Evolutionary conservation across 441 rosid species (phyloP).

Genomic region (Populus hybrid): DNA sequence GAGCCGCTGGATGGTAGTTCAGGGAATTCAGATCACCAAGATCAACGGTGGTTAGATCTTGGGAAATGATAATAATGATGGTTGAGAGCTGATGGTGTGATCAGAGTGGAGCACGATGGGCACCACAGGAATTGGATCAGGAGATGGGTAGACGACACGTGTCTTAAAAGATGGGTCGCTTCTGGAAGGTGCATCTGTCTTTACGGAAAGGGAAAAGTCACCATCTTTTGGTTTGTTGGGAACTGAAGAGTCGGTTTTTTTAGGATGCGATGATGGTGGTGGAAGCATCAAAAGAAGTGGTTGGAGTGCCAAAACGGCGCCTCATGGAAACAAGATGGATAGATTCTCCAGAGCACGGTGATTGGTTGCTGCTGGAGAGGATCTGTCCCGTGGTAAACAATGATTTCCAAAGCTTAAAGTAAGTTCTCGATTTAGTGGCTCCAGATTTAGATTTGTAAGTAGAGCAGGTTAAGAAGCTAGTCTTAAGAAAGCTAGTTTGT

Average conservation of each 20-base stretch:
- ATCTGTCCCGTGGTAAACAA: not conserved
- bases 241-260: not conserved
- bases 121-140: no score
- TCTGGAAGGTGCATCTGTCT: not conserved
- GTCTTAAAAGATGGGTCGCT: not conserved
- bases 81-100: not conserved
- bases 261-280: not conserved
- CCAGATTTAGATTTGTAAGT: not conserved
- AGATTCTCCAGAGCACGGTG: no score
- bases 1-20: slow-evolving; percentile 56
- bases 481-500: no score
- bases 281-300: not conserved
- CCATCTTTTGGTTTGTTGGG: not conserved
- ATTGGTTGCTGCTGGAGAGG: not conserved
- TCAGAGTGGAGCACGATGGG: not conserved
- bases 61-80: slow-evolving; percentile 40
- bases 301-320: slow-evolving; percentile 4
- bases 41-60: slow-evolving; percentile 64
- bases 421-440: not conserved
- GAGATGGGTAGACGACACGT: not conserved
- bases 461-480: not conserved
- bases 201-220: not conserved
- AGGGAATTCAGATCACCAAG: slow-evolving; percentile 24
- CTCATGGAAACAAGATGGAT: not conserved
- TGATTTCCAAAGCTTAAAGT: not conserved